These are phyloP conservation scores for Hymenoscyphus linearis DNA, from an alignment of 2,329 filamentous ascomycete genomes.

Conservation along the genomic window DNA sequence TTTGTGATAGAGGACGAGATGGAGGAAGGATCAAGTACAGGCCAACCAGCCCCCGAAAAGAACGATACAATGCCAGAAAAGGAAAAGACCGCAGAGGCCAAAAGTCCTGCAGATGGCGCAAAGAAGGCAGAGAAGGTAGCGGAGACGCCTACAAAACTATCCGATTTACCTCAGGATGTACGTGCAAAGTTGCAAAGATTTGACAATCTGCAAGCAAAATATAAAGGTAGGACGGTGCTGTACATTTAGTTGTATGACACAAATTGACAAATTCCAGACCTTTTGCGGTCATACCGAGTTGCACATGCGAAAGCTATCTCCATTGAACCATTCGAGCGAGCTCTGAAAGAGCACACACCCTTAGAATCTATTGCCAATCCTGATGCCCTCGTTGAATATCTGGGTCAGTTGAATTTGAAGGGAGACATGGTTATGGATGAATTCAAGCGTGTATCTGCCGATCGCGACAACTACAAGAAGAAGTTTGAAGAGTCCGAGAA, in stretches of 20 bases:
- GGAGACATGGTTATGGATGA: slow-evolving; percentile 93
- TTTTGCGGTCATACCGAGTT: slow-evolving; percentile 85
- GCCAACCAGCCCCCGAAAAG: slow-evolving; percentile 27
- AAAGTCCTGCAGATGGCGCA: slow-evolving; percentile 24
- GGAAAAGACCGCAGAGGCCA: slow-evolving; percentile 26
- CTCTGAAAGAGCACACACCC: slow-evolving; percentile 86
- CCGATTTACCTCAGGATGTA: slow-evolving; percentile 62
- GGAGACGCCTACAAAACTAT: slow-evolving; percentile 16
- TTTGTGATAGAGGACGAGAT: slow-evolving; percentile 78
- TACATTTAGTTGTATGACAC: not conserved
- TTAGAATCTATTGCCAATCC: slow-evolving; percentile 85
- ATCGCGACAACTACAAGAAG: slow-evolving; percentile 75
- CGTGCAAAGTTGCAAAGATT: slow-evolving; percentile 72
- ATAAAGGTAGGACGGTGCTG: slow-evolving; percentile 59
- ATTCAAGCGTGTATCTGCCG: slow-evolving; percentile 76
- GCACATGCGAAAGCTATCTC: slow-evolving; percentile 81
- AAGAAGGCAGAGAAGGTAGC: slow-evolving; percentile 24
- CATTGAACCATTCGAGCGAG: slow-evolving; percentile 90
- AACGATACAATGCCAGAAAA: slow-evolving; percentile 19
- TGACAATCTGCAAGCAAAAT: slow-evolving; percentile 84
- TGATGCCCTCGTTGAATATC: slow-evolving; percentile 77
- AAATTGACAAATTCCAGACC: slow-evolving; percentile 48
- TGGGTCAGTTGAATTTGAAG: slow-evolving; percentile 80
- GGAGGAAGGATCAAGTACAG: slow-evolving; percentile 60
- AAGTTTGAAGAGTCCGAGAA: slow-evolving; percentile 66